Conservation (phyloP, 352 stramenopile species). For the Pythium vanterpoolii region DNA sequence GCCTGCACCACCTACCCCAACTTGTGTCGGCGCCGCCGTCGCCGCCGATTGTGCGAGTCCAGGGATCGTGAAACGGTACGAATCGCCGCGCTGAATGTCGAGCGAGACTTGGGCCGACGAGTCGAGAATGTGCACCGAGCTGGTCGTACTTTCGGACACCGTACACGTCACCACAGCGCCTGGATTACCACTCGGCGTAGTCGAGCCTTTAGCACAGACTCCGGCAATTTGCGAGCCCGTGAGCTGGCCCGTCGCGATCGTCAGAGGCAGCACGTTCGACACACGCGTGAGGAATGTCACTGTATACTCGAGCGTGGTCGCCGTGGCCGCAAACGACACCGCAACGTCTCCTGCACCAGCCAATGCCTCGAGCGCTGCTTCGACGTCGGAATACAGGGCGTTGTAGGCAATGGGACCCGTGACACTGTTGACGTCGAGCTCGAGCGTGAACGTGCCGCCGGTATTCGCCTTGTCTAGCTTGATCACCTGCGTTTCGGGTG, state of each 20-base stretch:
- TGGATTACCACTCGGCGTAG: slow-evolving; percentile 25
- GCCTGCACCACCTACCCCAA: slow-evolving; percentile 33
- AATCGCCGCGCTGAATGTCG: slow-evolving; percentile 37
- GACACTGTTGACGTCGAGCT: slow-evolving; percentile 37
- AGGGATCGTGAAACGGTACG: slow-evolving; percentile 54
- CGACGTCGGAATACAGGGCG: slow-evolving; percentile 70
- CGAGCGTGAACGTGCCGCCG: slow-evolving; percentile 80
- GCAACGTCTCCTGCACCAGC: slow-evolving; percentile 76
- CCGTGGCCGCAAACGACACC: slow-evolving; percentile 37
- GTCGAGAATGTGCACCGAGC: slow-evolving; percentile 26
- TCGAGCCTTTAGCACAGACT: slow-evolving; percentile 48
- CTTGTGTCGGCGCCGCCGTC: slow-evolving; percentile 21
- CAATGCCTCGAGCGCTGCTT: slow-evolving; percentile 74
- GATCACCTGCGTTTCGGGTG: slow-evolving; percentile 71
- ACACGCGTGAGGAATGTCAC: slow-evolving; percentile 63
- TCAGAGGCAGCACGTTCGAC: slow-evolving; percentile 26
- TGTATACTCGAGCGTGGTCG: slow-evolving; percentile 37
- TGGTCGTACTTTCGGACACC: slow-evolving; percentile 40
- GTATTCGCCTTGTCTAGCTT: slow-evolving; percentile 79
- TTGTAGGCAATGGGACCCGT: slow-evolving; percentile 57
- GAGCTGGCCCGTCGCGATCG: slow-evolving; percentile 35
- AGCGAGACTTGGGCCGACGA: slow-evolving; percentile 42
- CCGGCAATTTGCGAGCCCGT: slow-evolving; percentile 32
- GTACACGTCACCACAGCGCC: slow-evolving; percentile 46
- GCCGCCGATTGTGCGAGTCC: slow-evolving; percentile 42